Evolutionary conservation across 2,329 filamentous ascomycete genomes (phyloP), one percentile per base, ranked within the genome.

Genomic region (Hymenoscyphus occultus): DNA sequence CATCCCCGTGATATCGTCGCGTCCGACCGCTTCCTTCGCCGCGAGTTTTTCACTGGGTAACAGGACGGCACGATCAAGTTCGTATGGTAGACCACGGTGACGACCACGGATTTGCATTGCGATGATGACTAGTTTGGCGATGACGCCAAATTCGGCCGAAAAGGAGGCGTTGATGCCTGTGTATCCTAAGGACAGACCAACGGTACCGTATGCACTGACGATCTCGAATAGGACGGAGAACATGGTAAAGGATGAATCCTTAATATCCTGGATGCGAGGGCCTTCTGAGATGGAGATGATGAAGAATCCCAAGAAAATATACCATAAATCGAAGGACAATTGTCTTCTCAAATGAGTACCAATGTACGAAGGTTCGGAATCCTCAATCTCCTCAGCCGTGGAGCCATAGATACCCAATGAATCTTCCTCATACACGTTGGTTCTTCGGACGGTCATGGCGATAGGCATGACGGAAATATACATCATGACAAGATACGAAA

Each of bases 401-500:
- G 78, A 79, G 60, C 80, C 80, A 73, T 90, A 93, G 39, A 96
- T 86, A 5, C 92, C 92, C 0, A 95, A 84, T 0, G 89, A 92
- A 70, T 89, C 91, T 75, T 98, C 94, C 77, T 97, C 94, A 80
- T 98, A 98, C 2, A 97, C 94, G 75, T 98, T 98, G 65, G 94
- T 97, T 69, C 91, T 84, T 62, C 94, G 92, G 72, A 98, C 90
- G 6, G 91, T 95, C 73, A 98, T 98, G 75, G 95, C 94, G 71
- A 98, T 96, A 5, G 94, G 94, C 72, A 97, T 96, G 66, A 97
- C 91, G 65, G 93, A 97, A 68, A 98, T 97, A 78, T 98, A 98
- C 95, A 98, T 98, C 95, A 98, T 98, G 77, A 98, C 89, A 78
- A 98, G 82, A 79, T 97, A 98, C 31, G 93, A 92, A 14, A 96